Conservation (phyloP, 805 yeast species). For the Barnettozyma vustinii region DNA sequence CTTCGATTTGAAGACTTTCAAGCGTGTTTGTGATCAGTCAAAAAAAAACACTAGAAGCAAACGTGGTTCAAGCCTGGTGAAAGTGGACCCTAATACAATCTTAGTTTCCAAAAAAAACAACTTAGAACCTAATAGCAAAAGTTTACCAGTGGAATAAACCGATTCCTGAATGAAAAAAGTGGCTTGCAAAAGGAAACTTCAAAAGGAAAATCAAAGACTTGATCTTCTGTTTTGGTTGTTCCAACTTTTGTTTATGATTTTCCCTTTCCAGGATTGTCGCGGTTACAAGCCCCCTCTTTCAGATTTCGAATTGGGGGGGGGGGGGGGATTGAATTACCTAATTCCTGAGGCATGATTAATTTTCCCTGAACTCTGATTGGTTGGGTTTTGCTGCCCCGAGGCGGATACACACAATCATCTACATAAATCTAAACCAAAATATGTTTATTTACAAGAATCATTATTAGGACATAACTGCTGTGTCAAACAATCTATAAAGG, state of each 20-base stretch:
- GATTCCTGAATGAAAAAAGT: too few species aligned
- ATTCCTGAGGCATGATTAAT: background rate
- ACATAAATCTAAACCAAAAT: background rate
- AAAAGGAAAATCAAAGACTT: too few species aligned
- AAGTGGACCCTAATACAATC: background rate
- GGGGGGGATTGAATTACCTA: background rate
- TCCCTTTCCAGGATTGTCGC: background rate
- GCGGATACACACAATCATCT: background rate
- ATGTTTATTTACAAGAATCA: background rate
- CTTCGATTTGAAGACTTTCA: too few species aligned
- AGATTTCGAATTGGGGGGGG: too few species aligned
- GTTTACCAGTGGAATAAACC: too few species aligned
- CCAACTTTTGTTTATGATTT: background rate
- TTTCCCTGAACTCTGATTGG: conserved; percentile 3
- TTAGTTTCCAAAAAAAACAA: background rate
- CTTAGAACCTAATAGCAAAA: background rate
- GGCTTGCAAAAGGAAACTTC: too few species aligned
- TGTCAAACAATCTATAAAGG: background rate
- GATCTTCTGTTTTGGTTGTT: background rate
- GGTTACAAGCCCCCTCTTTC: background rate
- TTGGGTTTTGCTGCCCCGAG: background rate
- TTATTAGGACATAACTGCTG: background rate
- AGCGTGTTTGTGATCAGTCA: background rate
- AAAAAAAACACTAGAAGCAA: background rate
- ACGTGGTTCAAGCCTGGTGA: background rate